Evolutionary conservation across 2,329 filamentous ascomycete genomes (phyloP).

Genomic region (Botrytis fragariae): DNA sequence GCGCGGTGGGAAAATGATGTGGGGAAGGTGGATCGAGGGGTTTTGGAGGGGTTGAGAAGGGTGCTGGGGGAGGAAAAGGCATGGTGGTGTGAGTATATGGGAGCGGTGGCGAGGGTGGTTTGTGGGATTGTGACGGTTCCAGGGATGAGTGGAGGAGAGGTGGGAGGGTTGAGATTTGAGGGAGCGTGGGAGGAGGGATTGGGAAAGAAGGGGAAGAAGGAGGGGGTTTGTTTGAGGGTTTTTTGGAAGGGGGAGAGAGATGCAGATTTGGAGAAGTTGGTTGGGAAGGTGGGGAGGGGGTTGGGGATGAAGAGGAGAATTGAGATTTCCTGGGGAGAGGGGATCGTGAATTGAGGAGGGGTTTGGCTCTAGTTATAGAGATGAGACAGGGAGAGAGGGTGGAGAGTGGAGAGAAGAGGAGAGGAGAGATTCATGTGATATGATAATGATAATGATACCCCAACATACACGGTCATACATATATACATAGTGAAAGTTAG

Average conservation of each 20-base stretch:
- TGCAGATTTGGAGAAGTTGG: background rate
- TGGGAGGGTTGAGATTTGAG: background rate
- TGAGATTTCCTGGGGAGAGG: background rate
- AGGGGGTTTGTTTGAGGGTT: conserved; percentile 4
- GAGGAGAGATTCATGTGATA: background rate
- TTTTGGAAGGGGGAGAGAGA: background rate
- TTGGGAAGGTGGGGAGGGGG: background rate
- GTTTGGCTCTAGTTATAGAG: background rate
- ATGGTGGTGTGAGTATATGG: conserved; percentile 39
- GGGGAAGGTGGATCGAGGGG: conserved; percentile 45
- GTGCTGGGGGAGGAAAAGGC: conserved; percentile 31
- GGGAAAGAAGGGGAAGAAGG: conserved; percentile 11
- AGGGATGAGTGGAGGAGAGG: too few relatives aligned
- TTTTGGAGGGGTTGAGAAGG: conserved; percentile 29
- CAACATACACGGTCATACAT: background rate
- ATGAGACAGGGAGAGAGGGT: background rate
- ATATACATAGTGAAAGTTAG: background rate
- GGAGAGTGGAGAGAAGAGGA: background rate
- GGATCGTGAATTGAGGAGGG: background rate
- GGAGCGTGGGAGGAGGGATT: background rate
- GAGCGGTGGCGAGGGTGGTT: conserved; percentile 18
- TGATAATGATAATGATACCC: background rate
- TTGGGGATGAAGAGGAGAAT: conserved; percentile 4
- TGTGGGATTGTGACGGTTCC: background rate
- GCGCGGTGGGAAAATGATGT: conserved; percentile 70